phyloP scores from a whole-genome alignment of 2,329 filamentous ascomycete genomes.

The Exophiala sideris region DNA sequence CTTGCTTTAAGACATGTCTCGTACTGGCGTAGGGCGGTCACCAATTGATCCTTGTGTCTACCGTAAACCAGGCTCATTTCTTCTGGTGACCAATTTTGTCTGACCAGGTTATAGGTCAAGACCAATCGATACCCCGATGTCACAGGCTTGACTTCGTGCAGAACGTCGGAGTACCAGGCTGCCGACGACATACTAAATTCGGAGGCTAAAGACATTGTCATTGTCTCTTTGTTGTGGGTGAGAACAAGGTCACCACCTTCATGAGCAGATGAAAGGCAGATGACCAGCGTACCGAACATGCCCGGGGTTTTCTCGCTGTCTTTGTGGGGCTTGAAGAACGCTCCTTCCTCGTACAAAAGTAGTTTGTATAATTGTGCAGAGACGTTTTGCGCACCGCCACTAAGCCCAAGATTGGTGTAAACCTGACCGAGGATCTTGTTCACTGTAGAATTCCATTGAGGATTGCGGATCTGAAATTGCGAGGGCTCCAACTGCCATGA shows the following conservation, averaged over 20 bases:
- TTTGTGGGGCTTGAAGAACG: conserved; percentile 48
- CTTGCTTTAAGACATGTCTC: conserved; percentile 1
- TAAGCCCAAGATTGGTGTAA: conserved; percentile 4
- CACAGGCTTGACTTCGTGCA: conserved; percentile 36
- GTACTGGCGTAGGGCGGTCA: background rate
- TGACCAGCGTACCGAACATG: conserved; percentile 51
- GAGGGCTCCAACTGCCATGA: conserved; percentile 10
- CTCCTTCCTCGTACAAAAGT: conserved; percentile 50
- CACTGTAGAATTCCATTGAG: conserved; percentile 30
- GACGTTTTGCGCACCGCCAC: conserved; percentile 31
- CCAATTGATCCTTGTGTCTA: background rate
- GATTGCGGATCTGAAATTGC: too few species aligned
- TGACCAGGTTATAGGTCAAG: conserved; percentile 53
- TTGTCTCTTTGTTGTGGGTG: conserved; percentile 37
- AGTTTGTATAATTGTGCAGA: conserved; percentile 45
- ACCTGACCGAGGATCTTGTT: conserved; percentile 6
- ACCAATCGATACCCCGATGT: conserved; percentile 49
- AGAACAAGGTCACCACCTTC: conserved; percentile 45
- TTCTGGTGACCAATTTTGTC: conserved; percentile 13
- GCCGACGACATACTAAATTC: conserved; percentile 38
- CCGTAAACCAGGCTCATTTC: background rate
- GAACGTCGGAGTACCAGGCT: conserved; percentile 22
- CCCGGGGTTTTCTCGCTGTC: conserved; percentile 47
- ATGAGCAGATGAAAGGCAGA: conserved; percentile 49
- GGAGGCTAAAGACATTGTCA: conserved; percentile 30